Evolutionary conservation across 345 rosid species (phyloP).

Genomic region (Gossypium ekmanianum): DNA sequence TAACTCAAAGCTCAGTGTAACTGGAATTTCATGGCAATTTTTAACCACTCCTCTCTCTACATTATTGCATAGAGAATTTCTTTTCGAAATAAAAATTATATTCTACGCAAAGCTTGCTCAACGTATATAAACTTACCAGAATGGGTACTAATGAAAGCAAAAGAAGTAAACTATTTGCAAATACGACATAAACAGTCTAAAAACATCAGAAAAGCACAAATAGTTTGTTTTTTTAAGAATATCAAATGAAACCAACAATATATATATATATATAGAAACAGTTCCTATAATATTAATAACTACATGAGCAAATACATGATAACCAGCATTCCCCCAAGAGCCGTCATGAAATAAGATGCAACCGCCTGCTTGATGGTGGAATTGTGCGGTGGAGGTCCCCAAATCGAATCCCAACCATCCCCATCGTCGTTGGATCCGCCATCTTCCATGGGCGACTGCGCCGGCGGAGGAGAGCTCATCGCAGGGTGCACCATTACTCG

Average conservation of each 20-base stretch:
- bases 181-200: neutral
- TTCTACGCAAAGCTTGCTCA: neutral
- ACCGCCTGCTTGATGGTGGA: conserved; percentile 27
- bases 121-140: neutral
- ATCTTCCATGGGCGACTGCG: conserved; percentile 20
- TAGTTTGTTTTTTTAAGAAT: neutral
- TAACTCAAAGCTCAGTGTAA: no score
- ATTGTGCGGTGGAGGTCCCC: conserved; percentile 28
- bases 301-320: conserved; percentile 26
- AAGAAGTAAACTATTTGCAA: neutral
- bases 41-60: no score
- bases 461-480: conserved; percentile 17
- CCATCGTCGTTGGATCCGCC: conserved; percentile 12
- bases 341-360: conserved; percentile 32
- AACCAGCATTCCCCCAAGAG: conserved; percentile 25
- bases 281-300: neutral
- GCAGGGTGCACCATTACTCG: conserved; percentile 27
- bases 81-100: neutral
- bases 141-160: neutral
- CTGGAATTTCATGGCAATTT: no score
- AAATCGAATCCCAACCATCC: conserved; percentile 25
- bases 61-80: no score
- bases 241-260: neutral
- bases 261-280: no score
- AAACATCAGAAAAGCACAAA: conserved; percentile 2